phyloP scores from a whole-genome alignment of 2,329 filamentous ascomycete species.

The Monilinia aucupariae region DNA sequence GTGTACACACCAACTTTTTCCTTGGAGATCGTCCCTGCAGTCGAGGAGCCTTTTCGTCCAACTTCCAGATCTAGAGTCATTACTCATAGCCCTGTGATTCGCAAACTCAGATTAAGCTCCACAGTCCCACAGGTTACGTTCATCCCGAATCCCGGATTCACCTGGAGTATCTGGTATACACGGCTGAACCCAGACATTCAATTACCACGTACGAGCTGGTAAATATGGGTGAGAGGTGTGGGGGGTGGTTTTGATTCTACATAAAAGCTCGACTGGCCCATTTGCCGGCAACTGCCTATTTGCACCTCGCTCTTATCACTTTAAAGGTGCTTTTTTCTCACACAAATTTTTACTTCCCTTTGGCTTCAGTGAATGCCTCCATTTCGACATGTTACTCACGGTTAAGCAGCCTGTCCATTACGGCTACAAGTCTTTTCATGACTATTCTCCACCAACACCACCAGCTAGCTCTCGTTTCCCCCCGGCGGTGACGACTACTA shows the following conservation, averaged over 20 bases:
- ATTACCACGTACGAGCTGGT: slow-evolving; percentile 30
- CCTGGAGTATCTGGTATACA: slow-evolving; percentile 25
- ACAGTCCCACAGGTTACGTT: slow-evolving; percentile 21
- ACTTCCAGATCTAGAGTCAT: slow-evolving; percentile 27
- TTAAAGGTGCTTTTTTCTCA: slow-evolving; percentile 29
- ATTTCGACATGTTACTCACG: slow-evolving; percentile 45
- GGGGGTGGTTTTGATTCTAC: slow-evolving; percentile 27
- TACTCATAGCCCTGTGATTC: slow-evolving; percentile 30
- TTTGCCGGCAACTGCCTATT: slow-evolving; percentile 24
- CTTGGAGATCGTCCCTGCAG: slow-evolving; percentile 30
- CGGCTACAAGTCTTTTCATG: slow-evolving; percentile 44
- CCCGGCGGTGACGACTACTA: slow-evolving; percentile 36
- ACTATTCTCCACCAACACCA: slow-evolving; percentile 41
- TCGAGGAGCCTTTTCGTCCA: slow-evolving; percentile 22
- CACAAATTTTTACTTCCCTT: slow-evolving; percentile 30
- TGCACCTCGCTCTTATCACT: slow-evolving; percentile 23
- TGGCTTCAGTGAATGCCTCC: slow-evolving; percentile 30
- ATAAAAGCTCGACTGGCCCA: slow-evolving; percentile 31
- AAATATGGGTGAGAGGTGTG: slow-evolving; percentile 28
- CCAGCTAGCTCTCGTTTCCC: slow-evolving; percentile 40
- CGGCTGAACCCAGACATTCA: slow-evolving; percentile 14
- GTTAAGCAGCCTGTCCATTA: slow-evolving; percentile 44
- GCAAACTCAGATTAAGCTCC: slow-evolving; percentile 27
- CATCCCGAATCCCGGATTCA: slow-evolving; percentile 25
- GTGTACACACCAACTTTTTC: slow-evolving; percentile 21